Percentiles rank a stretch among this genome's conserved stretches.
Conservation (phyloP, 1,284 basidiomycete genomes). For the Rhizopogon parksii region DNA sequence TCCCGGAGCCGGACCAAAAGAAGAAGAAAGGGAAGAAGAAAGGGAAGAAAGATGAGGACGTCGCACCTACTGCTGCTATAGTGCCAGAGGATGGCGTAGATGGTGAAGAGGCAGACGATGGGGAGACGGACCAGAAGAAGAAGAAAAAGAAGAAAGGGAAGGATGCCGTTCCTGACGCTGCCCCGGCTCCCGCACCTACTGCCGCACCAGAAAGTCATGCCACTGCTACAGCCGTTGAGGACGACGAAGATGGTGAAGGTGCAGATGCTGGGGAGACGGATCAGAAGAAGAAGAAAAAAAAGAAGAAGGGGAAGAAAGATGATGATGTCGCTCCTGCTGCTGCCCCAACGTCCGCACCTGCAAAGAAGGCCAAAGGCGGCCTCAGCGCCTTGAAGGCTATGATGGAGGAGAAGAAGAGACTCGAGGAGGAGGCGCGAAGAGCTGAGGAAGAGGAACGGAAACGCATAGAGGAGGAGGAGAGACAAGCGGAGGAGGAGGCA, state of each 20-base stretch:
- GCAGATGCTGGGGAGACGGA: conserved; percentile 46
- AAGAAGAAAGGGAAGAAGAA: conserved; percentile 68
- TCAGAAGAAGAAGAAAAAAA: conserved; percentile 72
- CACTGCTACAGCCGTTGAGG: conserved; percentile 27
- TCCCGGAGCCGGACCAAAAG: conserved; percentile 25
- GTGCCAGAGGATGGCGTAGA: conserved; percentile 28
- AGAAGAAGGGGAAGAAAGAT: conserved; percentile 78
- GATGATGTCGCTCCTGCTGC: conserved; percentile 56
- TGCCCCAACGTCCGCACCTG: conserved; percentile 30
- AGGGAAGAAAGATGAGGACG: conserved; percentile 36
- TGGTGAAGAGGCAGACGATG: conserved; percentile 47
- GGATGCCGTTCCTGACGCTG: conserved; percentile 50
- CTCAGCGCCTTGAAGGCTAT: conserved; percentile 72
- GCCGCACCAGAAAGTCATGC: conserved; percentile 21
- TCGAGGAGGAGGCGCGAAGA: conserved; percentile 73
- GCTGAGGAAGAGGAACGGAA: conserved; percentile 69
- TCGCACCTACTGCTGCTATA: conserved; percentile 19
- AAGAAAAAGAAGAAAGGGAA: conserved; percentile 80
- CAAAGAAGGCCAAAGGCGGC: conserved; percentile 69
- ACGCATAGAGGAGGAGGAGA: conserved; percentile 82
- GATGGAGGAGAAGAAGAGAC: conserved; percentile 83
- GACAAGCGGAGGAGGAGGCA: conserved; percentile 71
- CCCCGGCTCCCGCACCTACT: conserved; percentile 28
- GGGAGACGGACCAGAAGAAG: conserved; percentile 55
- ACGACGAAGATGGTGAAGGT: conserved; percentile 49